Evolutionary conservation across 106 monocot species (phyloP).

Genomic region (Narthecium ossifragum): DNA sequence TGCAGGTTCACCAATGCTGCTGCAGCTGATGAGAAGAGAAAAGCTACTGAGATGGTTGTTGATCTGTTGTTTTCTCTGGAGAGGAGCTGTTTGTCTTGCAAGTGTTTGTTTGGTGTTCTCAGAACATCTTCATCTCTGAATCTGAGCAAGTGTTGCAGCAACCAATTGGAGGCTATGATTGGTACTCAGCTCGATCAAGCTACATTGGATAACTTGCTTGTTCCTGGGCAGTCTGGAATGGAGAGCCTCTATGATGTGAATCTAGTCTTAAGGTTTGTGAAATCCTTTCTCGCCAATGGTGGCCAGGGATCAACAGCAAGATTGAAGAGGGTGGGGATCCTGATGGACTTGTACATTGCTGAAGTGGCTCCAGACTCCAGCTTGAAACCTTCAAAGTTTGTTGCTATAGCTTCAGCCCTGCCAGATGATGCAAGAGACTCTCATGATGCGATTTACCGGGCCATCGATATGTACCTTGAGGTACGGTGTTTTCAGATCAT

Average conservation of each 20-base stretch:
- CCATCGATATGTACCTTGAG: constrained; percentile 81
- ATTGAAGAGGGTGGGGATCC: constrained; percentile 53
- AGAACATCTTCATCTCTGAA: constrained; percentile 33
- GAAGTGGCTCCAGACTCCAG: constrained; percentile 84
- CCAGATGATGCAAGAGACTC: constrained; percentile 71
- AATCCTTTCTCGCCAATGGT: constrained; percentile 36
- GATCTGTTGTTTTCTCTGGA: constrained; percentile 51
- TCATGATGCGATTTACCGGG: constrained; percentile 61
- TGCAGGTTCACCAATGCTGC: constrained; percentile 18
- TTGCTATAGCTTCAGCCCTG: constrained; percentile 37
- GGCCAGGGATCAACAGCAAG: constrained; percentile 12
- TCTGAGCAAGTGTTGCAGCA: constrained; percentile 24
- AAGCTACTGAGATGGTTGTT: constrained; percentile 33
- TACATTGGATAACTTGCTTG: constrained; percentile 64
- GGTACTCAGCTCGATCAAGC: constrained; percentile 63
- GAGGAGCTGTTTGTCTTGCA: constrained; percentile 51
- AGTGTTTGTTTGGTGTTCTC: constrained; percentile 63
- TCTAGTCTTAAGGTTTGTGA: constrained; percentile 60
- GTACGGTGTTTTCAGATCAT: constrained; percentile 26
- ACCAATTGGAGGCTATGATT: constrained; percentile 65
- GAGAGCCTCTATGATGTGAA: constrained; percentile 69
- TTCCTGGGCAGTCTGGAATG: constrained; percentile 30
- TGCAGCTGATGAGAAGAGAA: constrained; percentile 37
- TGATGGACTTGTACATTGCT: constrained; percentile 81
- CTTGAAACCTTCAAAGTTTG: constrained; percentile 63